phyloP scores from a whole-genome alignment of 2,329 filamentous ascomycete genomes.

The Akanthomyces lecanii region DNA sequence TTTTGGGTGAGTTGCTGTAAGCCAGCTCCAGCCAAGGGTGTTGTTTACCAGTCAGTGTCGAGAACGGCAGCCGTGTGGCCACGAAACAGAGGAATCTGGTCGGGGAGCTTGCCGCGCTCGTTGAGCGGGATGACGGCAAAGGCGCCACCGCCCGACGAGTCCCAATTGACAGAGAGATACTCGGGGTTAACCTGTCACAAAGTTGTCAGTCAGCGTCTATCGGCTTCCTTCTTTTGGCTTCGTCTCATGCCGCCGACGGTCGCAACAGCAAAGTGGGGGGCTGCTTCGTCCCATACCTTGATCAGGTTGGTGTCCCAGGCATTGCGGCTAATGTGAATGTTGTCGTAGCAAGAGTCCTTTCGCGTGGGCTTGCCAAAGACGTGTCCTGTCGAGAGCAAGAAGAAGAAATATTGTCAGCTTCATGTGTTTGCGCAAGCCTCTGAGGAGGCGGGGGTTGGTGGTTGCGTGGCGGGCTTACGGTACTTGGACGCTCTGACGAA shows the following conservation, averaged over 20 bases:
- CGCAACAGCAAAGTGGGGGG: neutral
- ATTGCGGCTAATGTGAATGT: slow-evolving; percentile 94
- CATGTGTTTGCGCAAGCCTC: slow-evolving; percentile 7
- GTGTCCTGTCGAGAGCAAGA: slow-evolving; percentile 61
- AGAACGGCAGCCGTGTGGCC: slow-evolving; percentile 94
- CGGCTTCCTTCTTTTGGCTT: neutral
- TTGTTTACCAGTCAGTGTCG: slow-evolving; percentile 84
- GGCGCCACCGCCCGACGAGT: slow-evolving; percentile 89
- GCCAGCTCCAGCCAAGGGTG: slow-evolving; percentile 18
- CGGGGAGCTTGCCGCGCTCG: slow-evolving; percentile 86
- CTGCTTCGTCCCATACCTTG: slow-evolving; percentile 59
- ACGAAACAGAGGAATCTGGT: slow-evolving; percentile 89
- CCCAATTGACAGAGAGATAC: slow-evolving; percentile 98
- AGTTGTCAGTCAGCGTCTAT: slow-evolving; percentile 21
- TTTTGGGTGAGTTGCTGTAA: neutral
- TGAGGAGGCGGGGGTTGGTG: slow-evolving; percentile 20
- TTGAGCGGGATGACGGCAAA: slow-evolving; percentile 92
- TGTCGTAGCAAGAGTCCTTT: slow-evolving; percentile 99
- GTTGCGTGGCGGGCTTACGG: slow-evolving; percentile 44
- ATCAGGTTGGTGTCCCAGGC: slow-evolving; percentile 98
- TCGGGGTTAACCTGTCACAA: slow-evolving; percentile 77
- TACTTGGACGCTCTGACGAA: slow-evolving; percentile 67
- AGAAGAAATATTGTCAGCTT: slow-evolving; percentile 21
- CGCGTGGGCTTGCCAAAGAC: slow-evolving; percentile 94
- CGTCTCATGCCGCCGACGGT: neutral